Evolutionary conservation across 306 rosid genomes (phyloP), one percentile per base, ranked within the genome.

Genomic region (Castanea sativa): DNA sequence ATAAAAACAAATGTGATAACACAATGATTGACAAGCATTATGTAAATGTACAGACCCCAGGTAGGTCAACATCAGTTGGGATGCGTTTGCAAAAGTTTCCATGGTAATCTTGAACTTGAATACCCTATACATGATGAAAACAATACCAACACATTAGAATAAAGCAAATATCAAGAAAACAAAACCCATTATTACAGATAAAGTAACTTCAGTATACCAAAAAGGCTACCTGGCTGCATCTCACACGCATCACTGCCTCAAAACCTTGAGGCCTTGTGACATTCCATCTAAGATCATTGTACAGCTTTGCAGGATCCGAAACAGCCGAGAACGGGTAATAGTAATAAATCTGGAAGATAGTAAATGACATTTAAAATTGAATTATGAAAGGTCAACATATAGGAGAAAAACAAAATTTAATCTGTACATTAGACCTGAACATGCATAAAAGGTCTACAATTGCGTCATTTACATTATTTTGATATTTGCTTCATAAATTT

Each of bases 221-320:
- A 57, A 15, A 85, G 41, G 71, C 69, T 85, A 93, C 99, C 99
- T 95, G 99, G 89, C 98, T 95, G 88, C 99, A 95, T 82, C 99
- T 83, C 76, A 95, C 97, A 79, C 99, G 97, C 99, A 95, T 95
- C 58, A 95, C 98, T 64, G 98, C 98, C 84, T 95, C 98, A 80
- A 91, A 91, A 76, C 99, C 99, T 88, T 95, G 99, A 65, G 99
- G 98, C 84, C 99, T 93, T 73, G 96, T 89, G 77, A 95, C 83
- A 78, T 93, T 95, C 99, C 99, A 95, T 89, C 98, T 90, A 78
- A 95, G 98, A 87, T 95, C 99, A 79, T 95, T 95, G 88, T 91
- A 95, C 70, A 95, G 98, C 86, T 88, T 95, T 69, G 98, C 99
- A 27, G 97, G 80, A 89, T 95, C 99, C 71, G 99, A 89, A 76